Evolutionary conservation across 148 eudicot genomes (phyloP).

Genomic region (Vaccinium corymbosum): DNA sequence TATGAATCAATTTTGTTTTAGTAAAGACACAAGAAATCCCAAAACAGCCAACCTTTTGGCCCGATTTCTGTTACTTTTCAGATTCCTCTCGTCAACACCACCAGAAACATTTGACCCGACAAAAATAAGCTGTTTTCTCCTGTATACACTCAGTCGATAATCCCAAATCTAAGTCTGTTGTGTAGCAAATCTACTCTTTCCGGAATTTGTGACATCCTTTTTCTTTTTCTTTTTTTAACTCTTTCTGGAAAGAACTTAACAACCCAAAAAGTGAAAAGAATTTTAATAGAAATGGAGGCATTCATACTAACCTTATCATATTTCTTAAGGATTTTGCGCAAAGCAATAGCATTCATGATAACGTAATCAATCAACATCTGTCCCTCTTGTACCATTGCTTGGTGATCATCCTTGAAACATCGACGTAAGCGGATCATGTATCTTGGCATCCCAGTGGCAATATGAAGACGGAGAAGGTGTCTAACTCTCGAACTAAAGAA

Average conservation of each 20-base stretch:
- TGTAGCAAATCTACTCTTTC: neutral
- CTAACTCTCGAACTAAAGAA: conserved; percentile 37
- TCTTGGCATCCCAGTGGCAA: conserved; percentile 24
- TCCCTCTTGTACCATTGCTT: conserved; percentile 28
- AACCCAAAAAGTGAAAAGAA: neutral
- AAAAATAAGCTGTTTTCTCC: neutral
- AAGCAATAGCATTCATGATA: conserved; percentile 37
- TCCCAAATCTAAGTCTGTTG: neutral
- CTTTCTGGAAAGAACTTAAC: neutral
- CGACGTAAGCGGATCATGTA: conserved; percentile 17
- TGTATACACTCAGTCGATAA: neutral
- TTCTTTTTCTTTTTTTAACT: no score
- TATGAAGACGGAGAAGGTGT: conserved; percentile 32
- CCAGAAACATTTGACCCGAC: neutral
- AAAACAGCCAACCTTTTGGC: neutral
- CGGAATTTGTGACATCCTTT: neutral
- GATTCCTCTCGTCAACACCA: neutral
- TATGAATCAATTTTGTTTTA: neutral
- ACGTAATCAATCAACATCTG: conserved; percentile 30
- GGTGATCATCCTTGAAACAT: conserved; percentile 27
- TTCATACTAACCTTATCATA: conserved; percentile 34
- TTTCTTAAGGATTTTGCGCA: conserved; percentile 39
- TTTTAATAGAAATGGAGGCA: neutral
- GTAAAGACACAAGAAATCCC: neutral
- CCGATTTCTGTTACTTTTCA: neutral